Evolutionary conservation across 164 flowering plant species (phyloP).

Genomic region (Magnolia changhungtana): DNA sequence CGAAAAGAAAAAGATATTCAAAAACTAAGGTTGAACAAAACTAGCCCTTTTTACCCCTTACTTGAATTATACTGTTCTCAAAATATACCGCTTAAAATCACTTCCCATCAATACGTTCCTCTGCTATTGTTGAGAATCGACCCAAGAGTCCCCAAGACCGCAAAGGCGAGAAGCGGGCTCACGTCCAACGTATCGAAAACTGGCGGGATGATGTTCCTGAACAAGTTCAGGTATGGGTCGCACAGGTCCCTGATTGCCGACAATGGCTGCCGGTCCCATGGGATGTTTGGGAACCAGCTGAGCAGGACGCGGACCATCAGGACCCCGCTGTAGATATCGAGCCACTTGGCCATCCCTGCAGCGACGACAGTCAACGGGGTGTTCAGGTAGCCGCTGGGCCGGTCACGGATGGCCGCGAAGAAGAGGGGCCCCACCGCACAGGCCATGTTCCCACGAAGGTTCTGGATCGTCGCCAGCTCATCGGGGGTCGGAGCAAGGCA

Average conservation of each 20-base stretch:
- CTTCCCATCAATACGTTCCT: too few species aligned
- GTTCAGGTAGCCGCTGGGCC: slow-evolving; percentile 45
- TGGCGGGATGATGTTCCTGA: slow-evolving; percentile 85
- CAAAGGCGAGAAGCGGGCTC: slow-evolving; percentile 84
- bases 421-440: slow-evolving; percentile 58
- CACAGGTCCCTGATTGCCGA: slow-evolving; percentile 89
- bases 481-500: slow-evolving; percentile 24
- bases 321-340: slow-evolving; percentile 83
- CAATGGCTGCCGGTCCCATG: slow-evolving; percentile 90
- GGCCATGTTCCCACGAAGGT: slow-evolving; percentile 18
- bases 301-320: slow-evolving; percentile 92
- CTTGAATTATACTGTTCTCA: too few species aligned
- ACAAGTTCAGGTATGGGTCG: slow-evolving; percentile 84
- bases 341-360: slow-evolving; percentile 83
- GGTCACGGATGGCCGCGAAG: slow-evolving; percentile 53
- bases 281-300: slow-evolving; percentile 97
- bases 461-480: slow-evolving; percentile 18
- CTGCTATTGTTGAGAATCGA: slow-evolving; percentile 34
- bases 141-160: slow-evolving; percentile 68
- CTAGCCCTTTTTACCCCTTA: too few species aligned
- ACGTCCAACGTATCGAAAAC: slow-evolving; percentile 76
- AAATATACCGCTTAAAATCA: too few species aligned
- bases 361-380: slow-evolving; percentile 87
- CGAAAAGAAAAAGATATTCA: too few species aligned
- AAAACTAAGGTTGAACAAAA: too few species aligned